These are phyloP conservation scores for Colletotrichum musicola DNA, from an alignment of 2,329 filamentous ascomycete species.

Conservation along the genomic window DNA sequence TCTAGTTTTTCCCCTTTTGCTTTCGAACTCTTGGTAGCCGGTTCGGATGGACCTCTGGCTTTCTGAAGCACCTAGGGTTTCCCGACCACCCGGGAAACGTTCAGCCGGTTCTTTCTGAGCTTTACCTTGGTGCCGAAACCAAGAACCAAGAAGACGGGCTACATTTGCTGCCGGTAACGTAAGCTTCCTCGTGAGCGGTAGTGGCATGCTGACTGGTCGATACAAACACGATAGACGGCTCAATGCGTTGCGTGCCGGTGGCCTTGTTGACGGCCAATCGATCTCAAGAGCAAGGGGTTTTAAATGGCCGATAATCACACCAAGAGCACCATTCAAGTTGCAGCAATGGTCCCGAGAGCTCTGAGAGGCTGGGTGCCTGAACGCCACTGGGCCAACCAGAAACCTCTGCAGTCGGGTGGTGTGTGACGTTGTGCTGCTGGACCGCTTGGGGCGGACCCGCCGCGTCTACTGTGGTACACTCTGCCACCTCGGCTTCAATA, in stretches of 20 bases:
- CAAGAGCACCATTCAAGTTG: constrained; percentile 27
- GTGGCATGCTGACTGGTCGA: constrained; percentile 15
- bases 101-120: not conserved
- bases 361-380: constrained; percentile 30
- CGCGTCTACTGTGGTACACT: not conserved
- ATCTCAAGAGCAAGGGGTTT: constrained; percentile 23
- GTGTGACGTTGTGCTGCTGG: not conserved
- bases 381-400: constrained; percentile 21
- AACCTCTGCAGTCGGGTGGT: constrained; percentile 3
- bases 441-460: constrained; percentile 3
- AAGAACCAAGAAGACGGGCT: not conserved
- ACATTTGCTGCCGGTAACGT: constrained; percentile 3
- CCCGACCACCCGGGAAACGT: not conserved
- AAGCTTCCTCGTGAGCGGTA: not conserved
- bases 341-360: constrained; percentile 6
- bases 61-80: constrained; percentile 10
- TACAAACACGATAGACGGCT: constrained; percentile 18
- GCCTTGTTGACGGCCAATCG: constrained; percentile 12
- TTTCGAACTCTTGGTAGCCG: not conserved
- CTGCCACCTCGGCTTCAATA: not conserved
- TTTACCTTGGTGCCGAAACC: not conserved
- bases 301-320: constrained; percentile 14
- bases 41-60: constrained; percentile 12
- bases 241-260: constrained; percentile 5
- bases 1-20: constrained; percentile 3